Percentiles rank a stretch among this genome's conserved stretches.
Conservation (phyloP, 345 rosid genomes). For the Mangifera indica region DNA sequence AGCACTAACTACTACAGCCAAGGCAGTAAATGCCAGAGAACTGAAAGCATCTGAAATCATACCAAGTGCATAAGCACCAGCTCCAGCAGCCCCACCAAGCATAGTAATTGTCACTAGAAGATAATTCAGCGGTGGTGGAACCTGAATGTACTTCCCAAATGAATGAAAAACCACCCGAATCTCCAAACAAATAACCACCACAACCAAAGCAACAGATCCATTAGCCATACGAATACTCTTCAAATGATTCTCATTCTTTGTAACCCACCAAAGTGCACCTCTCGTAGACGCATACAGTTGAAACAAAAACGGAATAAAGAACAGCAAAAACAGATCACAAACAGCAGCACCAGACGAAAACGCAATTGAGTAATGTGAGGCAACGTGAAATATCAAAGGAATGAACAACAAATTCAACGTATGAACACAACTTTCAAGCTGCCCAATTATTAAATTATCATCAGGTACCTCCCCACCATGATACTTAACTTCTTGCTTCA, state of each 20-base stretch:
- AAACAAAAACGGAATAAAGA: constrained; percentile 86
- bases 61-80: constrained; percentile 83
- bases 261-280: constrained; percentile 97
- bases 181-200: constrained; percentile 87
- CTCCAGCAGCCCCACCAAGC: constrained; percentile 96
- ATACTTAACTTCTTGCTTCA: constrained; percentile 74
- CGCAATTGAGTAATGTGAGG: constrained; percentile 77
- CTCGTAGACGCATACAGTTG: constrained; percentile 88
- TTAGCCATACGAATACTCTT: constrained; percentile 80
- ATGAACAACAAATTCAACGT: constrained; percentile 77
- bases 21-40: constrained; percentile 64
- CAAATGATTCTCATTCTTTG: constrained; percentile 63
- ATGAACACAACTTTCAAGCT: constrained; percentile 78
- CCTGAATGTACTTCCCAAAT: constrained; percentile 92
- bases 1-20: constrained; percentile 85
- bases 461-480: constrained; percentile 97
- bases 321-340: constrained; percentile 73
- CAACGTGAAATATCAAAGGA: constrained; percentile 79
- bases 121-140: constrained; percentile 86
- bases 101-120: constrained; percentile 76
- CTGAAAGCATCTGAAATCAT: constrained; percentile 82
- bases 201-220: constrained; percentile 85
- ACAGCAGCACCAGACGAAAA: constrained; percentile 71
- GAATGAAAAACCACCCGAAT: constrained; percentile 92
- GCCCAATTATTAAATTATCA: constrained; percentile 71